Percentiles rank a stretch among this genome's conserved stretches.
Conservation (phyloP, 192 early-diverging fungal genomes). For the Entomortierella chlamydospora region DNA sequence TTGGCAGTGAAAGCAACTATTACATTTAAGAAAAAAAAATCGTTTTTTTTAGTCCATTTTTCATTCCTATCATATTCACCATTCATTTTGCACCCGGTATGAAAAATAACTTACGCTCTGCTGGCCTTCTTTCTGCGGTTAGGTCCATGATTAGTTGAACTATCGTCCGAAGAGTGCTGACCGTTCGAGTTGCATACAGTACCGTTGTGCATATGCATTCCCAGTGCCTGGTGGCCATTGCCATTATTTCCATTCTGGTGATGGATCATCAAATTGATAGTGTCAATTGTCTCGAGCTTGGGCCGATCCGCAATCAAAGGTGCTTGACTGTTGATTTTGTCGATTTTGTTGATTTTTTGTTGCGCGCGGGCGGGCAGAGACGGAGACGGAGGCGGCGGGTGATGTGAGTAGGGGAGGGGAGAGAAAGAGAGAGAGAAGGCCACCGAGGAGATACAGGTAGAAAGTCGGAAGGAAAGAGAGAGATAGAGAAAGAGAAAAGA, state of each 20-base stretch:
- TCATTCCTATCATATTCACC: too few species aligned
- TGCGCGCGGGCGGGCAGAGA: neutral
- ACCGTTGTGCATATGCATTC: slow-evolving; percentile 6
- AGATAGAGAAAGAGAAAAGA: slow-evolving; percentile 4
- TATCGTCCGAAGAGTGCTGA: slow-evolving; percentile 17
- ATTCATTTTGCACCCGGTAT: neutral
- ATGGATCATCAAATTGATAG: slow-evolving; percentile 51
- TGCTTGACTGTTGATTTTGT: slow-evolving; percentile 16
- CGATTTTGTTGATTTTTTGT: neutral
- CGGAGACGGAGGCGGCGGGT: neutral
- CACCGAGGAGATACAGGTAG: neutral
- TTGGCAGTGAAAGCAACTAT: slow-evolving; percentile 77
- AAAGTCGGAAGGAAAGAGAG: neutral
- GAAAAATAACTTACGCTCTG: slow-evolving; percentile 53
- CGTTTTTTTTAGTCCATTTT: neutral
- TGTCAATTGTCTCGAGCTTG: slow-evolving; percentile 53
- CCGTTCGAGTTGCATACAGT: neutral
- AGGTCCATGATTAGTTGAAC: slow-evolving; percentile 4
- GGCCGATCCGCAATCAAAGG: slow-evolving; percentile 49
- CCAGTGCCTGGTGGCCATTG: neutral
- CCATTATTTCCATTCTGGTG: slow-evolving; percentile 20
- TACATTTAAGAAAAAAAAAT: neutral
- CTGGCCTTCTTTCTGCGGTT: slow-evolving; percentile 64
- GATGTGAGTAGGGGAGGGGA: neutral
- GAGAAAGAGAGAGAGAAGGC: neutral